phyloP scores from a whole-genome alignment of 23 red algal genomes.

The Chondrus crispus region DNA sequence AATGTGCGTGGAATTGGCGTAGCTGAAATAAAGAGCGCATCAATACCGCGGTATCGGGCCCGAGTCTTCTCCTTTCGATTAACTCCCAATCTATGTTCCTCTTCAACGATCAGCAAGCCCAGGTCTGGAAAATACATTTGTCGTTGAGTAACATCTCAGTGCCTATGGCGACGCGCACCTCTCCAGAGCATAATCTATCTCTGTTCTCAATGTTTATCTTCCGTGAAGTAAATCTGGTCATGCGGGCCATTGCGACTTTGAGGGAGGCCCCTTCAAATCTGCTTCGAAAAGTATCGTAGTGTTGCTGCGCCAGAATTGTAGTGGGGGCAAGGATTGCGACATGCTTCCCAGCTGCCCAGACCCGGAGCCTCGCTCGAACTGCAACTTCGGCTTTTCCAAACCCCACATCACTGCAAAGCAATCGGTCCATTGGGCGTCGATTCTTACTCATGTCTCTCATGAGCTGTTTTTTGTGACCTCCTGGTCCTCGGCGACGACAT shows the following conservation, averaged over 20 bases:
- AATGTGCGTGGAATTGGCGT: slow-evolving; percentile 95
- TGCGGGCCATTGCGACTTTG: background rate
- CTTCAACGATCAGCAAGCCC: slow-evolving; percentile 86
- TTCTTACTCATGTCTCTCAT: slow-evolving; percentile 67
- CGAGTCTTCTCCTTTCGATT: slow-evolving; percentile 90
- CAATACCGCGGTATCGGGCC: slow-evolving; percentile 34
- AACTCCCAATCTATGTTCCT: slow-evolving; percentile 94
- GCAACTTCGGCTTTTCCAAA: slow-evolving; percentile 98
- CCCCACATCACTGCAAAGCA: slow-evolving; percentile 95
- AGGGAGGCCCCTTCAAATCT: background rate
- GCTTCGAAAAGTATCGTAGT: slow-evolving; percentile 66
- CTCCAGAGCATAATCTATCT: slow-evolving; percentile 26
- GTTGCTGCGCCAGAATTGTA: slow-evolving; percentile 87
- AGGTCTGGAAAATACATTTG: slow-evolving; percentile 45
- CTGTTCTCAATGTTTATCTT: background rate
- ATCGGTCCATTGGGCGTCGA: slow-evolving; percentile 77
- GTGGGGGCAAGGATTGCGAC: slow-evolving; percentile 88
- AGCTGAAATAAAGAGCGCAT: slow-evolving; percentile 78
- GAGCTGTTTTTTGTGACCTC: slow-evolving; percentile 50
- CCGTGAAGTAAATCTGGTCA: slow-evolving; percentile 42
- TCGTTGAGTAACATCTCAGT: slow-evolving; percentile 79
- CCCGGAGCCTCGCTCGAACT: slow-evolving; percentile 68
- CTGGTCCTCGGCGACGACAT: slow-evolving; percentile 85
- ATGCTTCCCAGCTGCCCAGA: slow-evolving; percentile 58
- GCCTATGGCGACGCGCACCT: slow-evolving; percentile 66